Percentiles rank a stretch among this genome's conserved stretches.
phyloP scores from a whole-genome alignment of 768 basidiomycete genomes.

The Pleurotus cornucopiae region DNA sequence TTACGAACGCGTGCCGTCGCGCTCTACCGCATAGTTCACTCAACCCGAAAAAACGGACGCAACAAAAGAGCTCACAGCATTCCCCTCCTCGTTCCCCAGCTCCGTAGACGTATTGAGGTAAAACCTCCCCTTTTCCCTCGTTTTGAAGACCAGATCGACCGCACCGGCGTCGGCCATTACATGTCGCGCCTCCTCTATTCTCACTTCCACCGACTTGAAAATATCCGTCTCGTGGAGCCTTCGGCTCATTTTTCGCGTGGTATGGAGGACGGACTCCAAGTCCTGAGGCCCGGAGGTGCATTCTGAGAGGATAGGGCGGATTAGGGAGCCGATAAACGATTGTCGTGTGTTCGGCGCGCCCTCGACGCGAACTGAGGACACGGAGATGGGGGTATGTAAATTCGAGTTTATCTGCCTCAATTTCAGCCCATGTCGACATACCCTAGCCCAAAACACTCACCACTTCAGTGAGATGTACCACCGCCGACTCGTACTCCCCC shows the following conservation, averaged over 20 bases:
- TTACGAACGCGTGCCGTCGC: conserved; percentile 81
- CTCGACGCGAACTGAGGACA: conserved; percentile 78
- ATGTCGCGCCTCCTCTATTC: conserved; percentile 54
- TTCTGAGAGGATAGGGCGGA: conserved; percentile 53
- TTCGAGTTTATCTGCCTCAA: conserved; percentile 58
- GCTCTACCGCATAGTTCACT: conserved; percentile 37
- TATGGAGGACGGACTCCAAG: conserved; percentile 66
- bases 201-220: conserved; percentile 63
- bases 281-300: conserved; percentile 23
- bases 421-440: not conserved
- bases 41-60: not conserved
- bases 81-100: conserved; percentile 90
- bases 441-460: conserved; percentile 31
- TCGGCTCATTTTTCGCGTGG: conserved; percentile 62
- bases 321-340: conserved; percentile 77
- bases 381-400: conserved; percentile 56
- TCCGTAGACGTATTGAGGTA: conserved; percentile 85
- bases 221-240: conserved; percentile 72
- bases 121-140: conserved; percentile 72
- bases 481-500: conserved; percentile 76
- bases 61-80: conserved; percentile 59
- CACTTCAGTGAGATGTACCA: conserved; percentile 57
- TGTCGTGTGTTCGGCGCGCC: conserved; percentile 72
- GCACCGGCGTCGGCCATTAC: conserved; percentile 52
- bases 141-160: conserved; percentile 77